Evolutionary conservation across 345 rosid genomes (phyloP), one percentile per base, ranked within the genome.

Genomic region (Brassica nigra): DNA sequence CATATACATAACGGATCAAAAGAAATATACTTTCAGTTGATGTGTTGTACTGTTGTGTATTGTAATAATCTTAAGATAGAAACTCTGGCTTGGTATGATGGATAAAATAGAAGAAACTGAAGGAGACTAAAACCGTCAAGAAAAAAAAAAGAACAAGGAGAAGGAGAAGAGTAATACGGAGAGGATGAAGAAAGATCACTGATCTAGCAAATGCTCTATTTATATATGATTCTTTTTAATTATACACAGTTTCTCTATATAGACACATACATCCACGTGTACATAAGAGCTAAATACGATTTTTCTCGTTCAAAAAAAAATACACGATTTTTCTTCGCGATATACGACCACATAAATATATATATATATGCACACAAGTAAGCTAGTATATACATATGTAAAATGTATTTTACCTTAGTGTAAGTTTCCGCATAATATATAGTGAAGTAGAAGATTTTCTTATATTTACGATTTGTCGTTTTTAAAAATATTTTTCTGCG

Each of bases 181-280:
- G 42, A 30, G 64, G 70, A 31, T 42, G 61, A 47, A 47, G 71
- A 62, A 81, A 69, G 62, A 57, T 69, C 6, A 0, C 1, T 28
- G 34, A 61, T 61, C 65, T 61, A 5, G 16, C 65, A 59, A 28
- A 3, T 8, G 15, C 34, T 61, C 65, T 10, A 61, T 80, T 68
- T 61, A 28, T 61, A 61, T 27, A 61, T 47, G 52, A 3, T 44
- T n/a, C 4, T 47, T 47, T 47, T 47, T 47, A 47, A 14, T 47
- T 14, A 12, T 47, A 47, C 52, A 54, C 52, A 55, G 6, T 49
- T 11, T 64, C 0, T 65, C 0, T 55, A 6, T 18, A 5, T 31
- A 18, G 42, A 15, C 16, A 7, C 52, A 52, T 27, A 66, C 8
- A 66, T 18, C 54, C 16, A 69, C 62, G 36, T 62, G 68, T 61